phyloP scores from a whole-genome alignment of 225 moss, liverwort and hornwort genomes.

The Physcomitrellopsis africana region DNA sequence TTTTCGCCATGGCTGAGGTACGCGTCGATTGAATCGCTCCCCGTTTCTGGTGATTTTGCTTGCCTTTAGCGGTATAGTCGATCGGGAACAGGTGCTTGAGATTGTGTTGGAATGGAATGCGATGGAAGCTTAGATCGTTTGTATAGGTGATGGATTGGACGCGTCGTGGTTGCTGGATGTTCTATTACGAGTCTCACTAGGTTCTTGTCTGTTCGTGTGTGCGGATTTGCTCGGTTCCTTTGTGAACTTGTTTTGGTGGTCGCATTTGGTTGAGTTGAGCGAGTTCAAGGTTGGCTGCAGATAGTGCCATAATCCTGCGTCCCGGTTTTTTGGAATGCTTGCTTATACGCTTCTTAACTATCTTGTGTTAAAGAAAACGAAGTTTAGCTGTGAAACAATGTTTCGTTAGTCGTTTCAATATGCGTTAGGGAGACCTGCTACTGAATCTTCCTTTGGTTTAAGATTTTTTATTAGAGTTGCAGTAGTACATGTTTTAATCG shows the following conservation, averaged over 20 bases:
- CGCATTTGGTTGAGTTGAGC: neutral
- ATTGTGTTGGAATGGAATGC: neutral
- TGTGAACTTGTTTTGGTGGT: neutral
- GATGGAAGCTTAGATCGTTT: neutral
- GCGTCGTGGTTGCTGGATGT: neutral
- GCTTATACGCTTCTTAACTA: neutral
- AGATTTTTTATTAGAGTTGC: too few species aligned
- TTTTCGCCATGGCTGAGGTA: constrained; percentile 52
- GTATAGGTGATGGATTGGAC: neutral
- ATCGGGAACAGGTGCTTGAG: neutral
- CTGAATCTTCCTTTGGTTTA: too few species aligned
- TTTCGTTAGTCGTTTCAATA: too few species aligned
- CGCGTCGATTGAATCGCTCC: neutral
- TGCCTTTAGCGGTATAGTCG: neutral
- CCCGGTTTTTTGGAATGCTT: neutral
- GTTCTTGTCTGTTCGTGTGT: neutral
- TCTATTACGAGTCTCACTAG: neutral
- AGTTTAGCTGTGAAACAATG: too few species aligned
- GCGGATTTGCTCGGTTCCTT: neutral
- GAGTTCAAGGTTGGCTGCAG: neutral
- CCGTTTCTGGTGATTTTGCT: neutral
- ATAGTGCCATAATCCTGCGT: neutral
- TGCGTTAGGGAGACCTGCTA: too few species aligned
- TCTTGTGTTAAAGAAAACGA: too few species aligned
- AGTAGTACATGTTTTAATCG: too few species aligned